These are phyloP conservation scores for Coccinonectria pachysandricola DNA, from an alignment of 2,329 filamentous ascomycete genomes.

Conservation along the genomic window DNA sequence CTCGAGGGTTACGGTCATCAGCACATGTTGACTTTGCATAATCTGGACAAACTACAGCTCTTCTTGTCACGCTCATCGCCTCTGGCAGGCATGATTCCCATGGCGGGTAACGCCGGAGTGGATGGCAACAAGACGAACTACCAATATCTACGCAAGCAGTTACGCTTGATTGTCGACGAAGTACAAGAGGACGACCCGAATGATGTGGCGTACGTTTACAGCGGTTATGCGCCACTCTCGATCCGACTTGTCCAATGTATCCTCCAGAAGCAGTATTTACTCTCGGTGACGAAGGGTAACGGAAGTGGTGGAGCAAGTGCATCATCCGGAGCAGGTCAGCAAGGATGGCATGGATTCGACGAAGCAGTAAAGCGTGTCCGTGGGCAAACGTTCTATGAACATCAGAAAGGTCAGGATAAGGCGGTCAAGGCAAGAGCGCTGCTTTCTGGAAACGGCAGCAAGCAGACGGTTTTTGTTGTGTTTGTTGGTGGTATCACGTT, in stretches of 20 bases:
- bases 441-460: conserved; percentile 65
- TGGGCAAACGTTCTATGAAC: conserved; percentile 82
- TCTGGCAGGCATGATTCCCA: conserved; percentile 71
- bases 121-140: conserved; percentile 78
- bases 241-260: conserved; percentile 87
- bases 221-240: conserved; percentile 88
- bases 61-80: conserved; percentile 69
- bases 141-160: conserved; percentile 71
- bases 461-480: conserved; percentile 89
- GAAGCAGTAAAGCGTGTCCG: conserved; percentile 80
- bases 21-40: conserved; percentile 79
- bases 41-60: conserved; percentile 81
- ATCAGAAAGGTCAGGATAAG: conserved; percentile 87
- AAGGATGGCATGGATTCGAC: conserved; percentile 90
- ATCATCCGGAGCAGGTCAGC: conserved; percentile 46
- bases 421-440: conserved; percentile 78
- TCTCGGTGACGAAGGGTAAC: conserved; percentile 57
- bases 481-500: conserved; percentile 96
- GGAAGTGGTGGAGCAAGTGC: conserved; percentile 24
- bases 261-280: conserved; percentile 78
- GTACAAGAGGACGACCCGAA: conserved; percentile 91
- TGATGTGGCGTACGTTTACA: conserved; percentile 96
- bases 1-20: conserved; percentile 92
- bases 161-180: conserved; percentile 88
- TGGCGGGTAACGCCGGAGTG: conserved; percentile 45